These are phyloP conservation scores for Stagonosporopsis rhizophila DNA, from an alignment of 2,329 filamentous ascomycete species.

Conservation along the genomic window DNA sequence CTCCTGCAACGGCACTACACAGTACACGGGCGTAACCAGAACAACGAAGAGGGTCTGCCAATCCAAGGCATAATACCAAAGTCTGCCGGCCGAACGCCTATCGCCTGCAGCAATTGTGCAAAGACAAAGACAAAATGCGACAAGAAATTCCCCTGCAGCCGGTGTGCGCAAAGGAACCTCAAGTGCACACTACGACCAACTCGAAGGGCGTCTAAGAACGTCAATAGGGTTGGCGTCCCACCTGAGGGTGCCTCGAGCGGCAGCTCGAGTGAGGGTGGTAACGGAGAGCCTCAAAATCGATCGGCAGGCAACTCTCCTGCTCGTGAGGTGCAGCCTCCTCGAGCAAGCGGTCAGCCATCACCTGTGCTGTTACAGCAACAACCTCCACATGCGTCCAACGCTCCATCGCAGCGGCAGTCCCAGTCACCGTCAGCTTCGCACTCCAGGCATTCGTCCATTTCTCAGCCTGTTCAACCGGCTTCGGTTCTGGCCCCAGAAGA, in stretches of 20 bases:
- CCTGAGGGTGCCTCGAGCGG: constrained; percentile 37
- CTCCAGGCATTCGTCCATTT: constrained; percentile 43
- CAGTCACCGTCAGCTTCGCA: constrained; percentile 41
- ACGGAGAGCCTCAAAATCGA: constrained; percentile 38
- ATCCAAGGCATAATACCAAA: constrained; percentile 60
- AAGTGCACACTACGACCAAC: constrained; percentile 57
- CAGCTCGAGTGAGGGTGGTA: constrained; percentile 45
- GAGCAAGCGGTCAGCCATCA: constrained; percentile 31
- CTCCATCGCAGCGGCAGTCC: constrained; percentile 36
- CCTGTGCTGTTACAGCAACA: constrained; percentile 29
- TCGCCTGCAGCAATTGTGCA: constrained; percentile 61
- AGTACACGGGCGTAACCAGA: constrained; percentile 59
- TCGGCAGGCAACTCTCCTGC: constrained; percentile 47
- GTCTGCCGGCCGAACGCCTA: constrained; percentile 59
- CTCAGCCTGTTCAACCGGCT: constrained; percentile 40
- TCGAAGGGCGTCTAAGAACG: constrained; percentile 55
- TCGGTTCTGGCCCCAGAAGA: constrained; percentile 45
- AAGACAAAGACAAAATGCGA: constrained; percentile 64
- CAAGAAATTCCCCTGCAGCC: constrained; percentile 62
- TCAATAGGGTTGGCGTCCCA: constrained; percentile 38
- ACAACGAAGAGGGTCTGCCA: constrained; percentile 57
- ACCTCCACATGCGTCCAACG: constrained; percentile 23
- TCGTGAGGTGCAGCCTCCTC: constrained; percentile 34
- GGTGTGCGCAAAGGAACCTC: constrained; percentile 59
- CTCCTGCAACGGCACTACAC: constrained; percentile 61